Evolutionary conservation across 306 rosid genomes (phyloP), one percentile per base, ranked within the genome.

Genomic region (Quercus variabilis): DNA sequence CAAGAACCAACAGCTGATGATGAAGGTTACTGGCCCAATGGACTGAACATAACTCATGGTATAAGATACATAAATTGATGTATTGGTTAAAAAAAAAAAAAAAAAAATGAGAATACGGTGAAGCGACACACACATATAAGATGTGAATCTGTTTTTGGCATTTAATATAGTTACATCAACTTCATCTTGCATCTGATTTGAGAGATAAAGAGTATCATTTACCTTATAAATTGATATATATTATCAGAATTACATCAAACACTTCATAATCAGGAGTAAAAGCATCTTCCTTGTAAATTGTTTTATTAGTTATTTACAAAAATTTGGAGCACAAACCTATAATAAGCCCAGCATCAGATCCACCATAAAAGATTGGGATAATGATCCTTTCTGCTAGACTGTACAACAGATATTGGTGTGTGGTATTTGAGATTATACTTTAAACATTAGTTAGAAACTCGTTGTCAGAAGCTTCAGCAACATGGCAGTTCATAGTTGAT

Each of bases 341-440:
- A 0, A 75, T 49, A 80, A 57, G 83, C 85, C 91, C 69, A 82
- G 52, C 3, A 74, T 76, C 84, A 78, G 30, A 90, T 78, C 85
- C 87, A 82, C 86, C 82, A 35, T 13, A 74, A 80, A 86, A 86
- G 51, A 49, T 41, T 55, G 85, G 93, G 91, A 78, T 63, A 46
- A 11, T 77, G 83, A 85, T 83, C 81, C 74, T 78, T 78, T 46
- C 49, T 35, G 30, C 1, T 69, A 84, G 83, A 59, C 76, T 63
- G 74, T 55, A 68, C 73, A 64, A 69, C 55, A 33, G 77, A 71
- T 69, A 33, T 59, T 23, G 65, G 60, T 7, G 25, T 11, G 69
- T 41, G 59, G 84, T 78, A 51, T 25, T 60, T 79, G 41, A 33
- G 69, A 60, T 70, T 54, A 17, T 25, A 78, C 65, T 70, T 46